Evolutionary conservation across 768 basidiomycete genomes (phyloP).

Genomic region (Phlebiopsis flavidoalba): DNA sequence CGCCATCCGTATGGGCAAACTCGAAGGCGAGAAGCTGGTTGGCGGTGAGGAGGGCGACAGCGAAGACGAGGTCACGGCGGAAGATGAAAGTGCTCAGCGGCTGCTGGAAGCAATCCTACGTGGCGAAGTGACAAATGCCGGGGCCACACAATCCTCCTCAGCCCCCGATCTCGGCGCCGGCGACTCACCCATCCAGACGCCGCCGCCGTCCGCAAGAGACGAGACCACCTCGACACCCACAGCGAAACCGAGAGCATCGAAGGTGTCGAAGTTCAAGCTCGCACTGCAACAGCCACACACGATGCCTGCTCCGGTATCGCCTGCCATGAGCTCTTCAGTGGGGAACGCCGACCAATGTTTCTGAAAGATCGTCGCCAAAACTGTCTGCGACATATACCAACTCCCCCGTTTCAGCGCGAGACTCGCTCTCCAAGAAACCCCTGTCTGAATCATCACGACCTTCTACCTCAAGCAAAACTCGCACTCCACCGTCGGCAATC

Average conservation of each 20-base stretch:
- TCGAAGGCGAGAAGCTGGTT: constrained; percentile 23
- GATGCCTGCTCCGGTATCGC: not conserved
- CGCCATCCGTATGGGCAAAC: constrained; percentile 25
- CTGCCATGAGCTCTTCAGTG: constrained; percentile 1
- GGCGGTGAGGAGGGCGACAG: constrained; percentile 27
- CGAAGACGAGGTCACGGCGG: constrained; percentile 18
- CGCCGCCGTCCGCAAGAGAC: not conserved
- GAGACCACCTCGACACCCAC: not conserved
- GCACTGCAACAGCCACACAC: constrained; percentile 1
- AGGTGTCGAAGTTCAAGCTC: constrained; percentile 23
- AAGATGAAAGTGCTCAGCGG: constrained; percentile 15
- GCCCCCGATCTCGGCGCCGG: not conserved
- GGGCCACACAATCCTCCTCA: constrained; percentile 12
- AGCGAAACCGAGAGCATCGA: not conserved
- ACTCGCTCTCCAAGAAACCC: not conserved
- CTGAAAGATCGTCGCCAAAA: constrained; percentile 22
- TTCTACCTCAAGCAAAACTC: constrained; percentile 11
- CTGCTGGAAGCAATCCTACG: constrained; percentile 23
- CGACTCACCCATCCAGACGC: not conserved
- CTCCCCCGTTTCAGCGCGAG: constrained; percentile 6
- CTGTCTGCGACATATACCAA: constrained; percentile 7
- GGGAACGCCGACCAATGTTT: constrained; percentile 15
- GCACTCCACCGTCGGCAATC: not conserved
- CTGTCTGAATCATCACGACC: not conserved
- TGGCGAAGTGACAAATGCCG: constrained; percentile 28